Base-by-base conservation (phyloP, 164 flowering plant genomes). In the Macadamia integrifolia region DNA sequence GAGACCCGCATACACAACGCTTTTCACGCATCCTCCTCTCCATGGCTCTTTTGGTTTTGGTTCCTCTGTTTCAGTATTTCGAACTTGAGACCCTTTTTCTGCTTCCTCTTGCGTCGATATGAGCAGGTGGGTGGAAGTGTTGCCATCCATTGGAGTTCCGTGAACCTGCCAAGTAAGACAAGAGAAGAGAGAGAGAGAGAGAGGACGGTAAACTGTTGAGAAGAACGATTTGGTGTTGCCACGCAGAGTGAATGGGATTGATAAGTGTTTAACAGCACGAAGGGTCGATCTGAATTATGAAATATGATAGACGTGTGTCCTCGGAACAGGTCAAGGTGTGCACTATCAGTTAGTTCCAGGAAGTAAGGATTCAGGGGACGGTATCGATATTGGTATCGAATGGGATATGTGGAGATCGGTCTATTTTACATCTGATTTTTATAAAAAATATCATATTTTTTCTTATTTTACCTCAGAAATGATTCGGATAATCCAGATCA, bases 1-100 rank as follows among this genome's bases (percentile, higher is more conserved):
- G 3, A 85, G 77, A 9, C 88, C 89, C 0, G 82, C 86, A 50
- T 87, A 84, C 29, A 85, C 83, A 17, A 83, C 74, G 79, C 92
- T 81, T 82, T 79, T 85, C 18, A 73, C 85, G 14, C 40, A 46
- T 64, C 81, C 84, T 15, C 81, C 86, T 56, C 68, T 74, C 86
- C 85, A 77, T 56, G 77, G 74, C 61, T 71, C 70, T 65, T 67
- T 75, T 43, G 77, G 80, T 13, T 74, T 9, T 73, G 8, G 8
- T 12, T 40, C 32, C n/a, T 35, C 40, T 35, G 40, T 35, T 35
- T 35, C 40, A 35, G 40, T 35, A 23, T 23, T 23, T 35, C 0
- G 40, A 35, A 35, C 5, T 2, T 35, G 40, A 12, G n/a, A 1
- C 6, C n/a, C 6, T 17, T 32, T 61, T 40, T 15, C 49, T 61